These are phyloP conservation scores for Colletotrichum australisinense DNA, from an alignment of 2,329 filamentous ascomycete species.

Conservation along the genomic window DNA sequence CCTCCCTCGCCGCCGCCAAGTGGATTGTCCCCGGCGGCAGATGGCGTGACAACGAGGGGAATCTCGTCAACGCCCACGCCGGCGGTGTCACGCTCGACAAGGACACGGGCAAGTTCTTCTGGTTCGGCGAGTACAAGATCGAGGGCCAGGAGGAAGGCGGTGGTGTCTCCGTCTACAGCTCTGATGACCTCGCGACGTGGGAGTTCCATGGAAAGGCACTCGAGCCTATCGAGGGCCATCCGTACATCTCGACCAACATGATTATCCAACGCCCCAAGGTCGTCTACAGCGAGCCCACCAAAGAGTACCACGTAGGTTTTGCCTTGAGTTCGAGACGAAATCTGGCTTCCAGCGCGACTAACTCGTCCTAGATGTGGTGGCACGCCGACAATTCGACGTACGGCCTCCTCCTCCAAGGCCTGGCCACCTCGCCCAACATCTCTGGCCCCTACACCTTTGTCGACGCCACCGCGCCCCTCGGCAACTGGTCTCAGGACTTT, in stretches of 20 bases:
- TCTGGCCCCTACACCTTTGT: conserved; percentile 66
- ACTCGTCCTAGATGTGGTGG: conserved; percentile 64
- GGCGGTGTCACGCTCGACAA: conserved; percentile 65
- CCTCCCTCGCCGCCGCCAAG: conserved; percentile 49
- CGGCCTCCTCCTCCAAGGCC: conserved; percentile 65
- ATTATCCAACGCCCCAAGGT: conserved; percentile 74
- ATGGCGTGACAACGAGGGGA: conserved; percentile 70
- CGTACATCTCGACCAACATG: conserved; percentile 63
- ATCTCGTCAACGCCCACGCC: conserved; percentile 72
- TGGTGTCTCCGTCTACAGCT: conserved; percentile 71
- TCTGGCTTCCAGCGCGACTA: neutral
- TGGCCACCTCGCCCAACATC: conserved; percentile 64
- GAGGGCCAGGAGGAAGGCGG: conserved; percentile 69
- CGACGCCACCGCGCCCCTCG: conserved; percentile 64
- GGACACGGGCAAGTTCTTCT: conserved; percentile 65
- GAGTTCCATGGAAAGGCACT: conserved; percentile 66
- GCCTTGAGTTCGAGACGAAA: neutral
- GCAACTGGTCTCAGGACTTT: conserved; percentile 73
- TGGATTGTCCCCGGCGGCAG: conserved; percentile 72
- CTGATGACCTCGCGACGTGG: conserved; percentile 71
- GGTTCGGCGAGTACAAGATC: conserved; percentile 72
- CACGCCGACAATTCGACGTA: conserved; percentile 70
- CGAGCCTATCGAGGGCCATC: conserved; percentile 65
- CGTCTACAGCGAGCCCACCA: conserved; percentile 63
- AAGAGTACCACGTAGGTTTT: conserved; percentile 64